phyloP scores from a whole-genome alignment of 495 filamentous ascomycete species.

The Letharia lupina region DNA sequence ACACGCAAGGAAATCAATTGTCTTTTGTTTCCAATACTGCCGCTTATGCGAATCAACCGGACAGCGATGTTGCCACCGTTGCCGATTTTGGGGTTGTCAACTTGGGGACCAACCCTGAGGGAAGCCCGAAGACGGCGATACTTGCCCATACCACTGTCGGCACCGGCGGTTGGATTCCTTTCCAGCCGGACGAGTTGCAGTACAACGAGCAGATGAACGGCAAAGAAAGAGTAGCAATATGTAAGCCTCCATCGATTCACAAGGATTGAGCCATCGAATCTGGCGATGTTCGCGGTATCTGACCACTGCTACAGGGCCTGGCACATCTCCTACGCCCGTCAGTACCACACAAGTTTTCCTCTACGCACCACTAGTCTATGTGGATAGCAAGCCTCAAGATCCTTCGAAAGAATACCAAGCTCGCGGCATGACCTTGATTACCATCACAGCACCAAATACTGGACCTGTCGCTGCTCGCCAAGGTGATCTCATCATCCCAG shows the following conservation, averaged over 20 bases:
- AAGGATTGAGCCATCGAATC: neutral
- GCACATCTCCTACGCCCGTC: conserved; percentile 26
- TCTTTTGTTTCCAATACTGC: conserved; percentile 30
- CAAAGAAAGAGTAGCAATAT: conserved; percentile 28
- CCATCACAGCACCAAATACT: conserved; percentile 21
- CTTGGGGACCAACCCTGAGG: conserved; percentile 24
- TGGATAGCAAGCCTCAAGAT: conserved; percentile 26
- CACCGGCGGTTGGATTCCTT: conserved; percentile 27
- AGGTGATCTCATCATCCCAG: conserved; percentile 26
- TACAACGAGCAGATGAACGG: conserved; percentile 27
- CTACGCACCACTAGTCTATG: conserved; percentile 28
- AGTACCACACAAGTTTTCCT: conserved; percentile 24
- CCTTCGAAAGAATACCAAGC: conserved; percentile 26
- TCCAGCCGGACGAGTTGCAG: conserved; percentile 24
- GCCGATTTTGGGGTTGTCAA: conserved; percentile 25
- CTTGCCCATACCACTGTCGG: conserved; percentile 24
- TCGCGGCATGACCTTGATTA: conserved; percentile 27
- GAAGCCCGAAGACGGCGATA: conserved; percentile 23
- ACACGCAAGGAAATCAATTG: conserved; percentile 22
- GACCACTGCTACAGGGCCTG: conserved; percentile 21
- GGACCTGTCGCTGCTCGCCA: conserved; percentile 24
- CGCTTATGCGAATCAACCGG: conserved; percentile 16
- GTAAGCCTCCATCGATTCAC: conserved; percentile 10
- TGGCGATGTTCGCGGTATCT: conserved; percentile 1
- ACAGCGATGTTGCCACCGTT: conserved; percentile 22